These are phyloP conservation scores for Betula pendula DNA, from an alignment of 306 rosid species.

Conservation along the genomic window DNA sequence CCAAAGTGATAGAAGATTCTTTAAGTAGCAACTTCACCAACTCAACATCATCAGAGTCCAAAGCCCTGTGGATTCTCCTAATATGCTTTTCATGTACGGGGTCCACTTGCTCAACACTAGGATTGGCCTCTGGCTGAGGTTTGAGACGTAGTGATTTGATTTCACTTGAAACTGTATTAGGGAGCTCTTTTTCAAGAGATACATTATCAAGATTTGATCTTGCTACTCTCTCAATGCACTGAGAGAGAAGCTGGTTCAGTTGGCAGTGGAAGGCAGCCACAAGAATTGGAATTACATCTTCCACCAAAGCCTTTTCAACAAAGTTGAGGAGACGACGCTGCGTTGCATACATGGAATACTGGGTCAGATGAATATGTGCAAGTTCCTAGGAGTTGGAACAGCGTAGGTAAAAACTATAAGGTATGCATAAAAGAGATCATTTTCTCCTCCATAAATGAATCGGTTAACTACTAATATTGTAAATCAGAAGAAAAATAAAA, in stretches of 20 bases:
- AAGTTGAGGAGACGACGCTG: conserved; percentile 79
- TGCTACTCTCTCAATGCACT: conserved; percentile 64
- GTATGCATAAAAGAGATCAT: background rate
- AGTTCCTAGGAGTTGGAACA: background rate
- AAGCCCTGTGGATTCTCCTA: conserved; percentile 61
- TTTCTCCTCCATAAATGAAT: background rate
- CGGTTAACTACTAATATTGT: background rate
- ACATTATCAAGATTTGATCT: conserved; percentile 62
- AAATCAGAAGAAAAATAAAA: background rate
- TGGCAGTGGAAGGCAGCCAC: conserved; percentile 63
- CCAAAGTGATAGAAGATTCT: conserved; percentile 65
- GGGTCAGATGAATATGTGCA: conserved; percentile 21
- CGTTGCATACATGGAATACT: conserved; percentile 32
- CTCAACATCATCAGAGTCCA: conserved; percentile 89
- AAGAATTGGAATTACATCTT: conserved; percentile 80
- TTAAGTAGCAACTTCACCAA: conserved; percentile 63
- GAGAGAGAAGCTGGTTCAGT: conserved; percentile 53
- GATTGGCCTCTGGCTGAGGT: conserved; percentile 37
- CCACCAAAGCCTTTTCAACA: conserved; percentile 81
- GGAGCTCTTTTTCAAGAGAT: conserved; percentile 74
- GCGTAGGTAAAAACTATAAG: too few relatives aligned
- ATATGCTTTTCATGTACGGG: conserved; percentile 47
- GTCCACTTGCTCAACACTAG: conserved; percentile 43
- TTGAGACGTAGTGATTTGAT: conserved; percentile 44
- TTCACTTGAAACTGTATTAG: conserved; percentile 45